Base-by-base conservation (phyloP, 495 filamentous ascomycete genomes). In the Aspergillus saccharolyticus region DNA sequence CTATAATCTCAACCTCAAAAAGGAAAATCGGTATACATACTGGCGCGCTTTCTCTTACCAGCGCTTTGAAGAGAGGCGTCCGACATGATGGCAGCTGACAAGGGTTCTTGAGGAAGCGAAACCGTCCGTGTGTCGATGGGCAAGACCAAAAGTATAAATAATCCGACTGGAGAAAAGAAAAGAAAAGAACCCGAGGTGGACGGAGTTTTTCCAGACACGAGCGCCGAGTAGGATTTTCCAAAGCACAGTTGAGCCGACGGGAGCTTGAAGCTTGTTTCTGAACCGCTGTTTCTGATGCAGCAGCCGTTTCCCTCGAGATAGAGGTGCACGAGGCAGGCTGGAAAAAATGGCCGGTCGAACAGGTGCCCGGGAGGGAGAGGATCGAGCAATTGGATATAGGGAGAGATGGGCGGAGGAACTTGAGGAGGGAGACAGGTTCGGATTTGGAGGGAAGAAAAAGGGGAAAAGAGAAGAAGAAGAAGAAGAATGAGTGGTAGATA, bases 1-100 rank as follows among this genome's bases (percentile, higher is more conserved):
- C 33, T 2, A 15, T 12, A 39, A 12, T 12, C 33, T 15, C 33
- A 8, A 12, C 33, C 33, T 39, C 33, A 12, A 12, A 12, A 39
- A 12, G 10, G 33, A 12, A 39, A 39, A 39, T 15, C 14, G 33
- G 33, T 39, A 39, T 39, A 60, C 52, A 43, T 56, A 70, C 72
- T 67, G 73, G 80, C 79, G 74, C 78, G 67, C 66, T 81, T 81
- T 65, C 74, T 72, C 63, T 77, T 75, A 45, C 74, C 76, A 42
- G 74, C 74, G n/a, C 71, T 67, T 57, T 76, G 71, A 55, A 73
- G 60, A 53, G 57, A 44, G 33, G 33, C 33, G 18, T 73, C 67
- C n/a, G 73, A 74, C 73, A 74, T 74, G 42, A 39, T 39, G 33
- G 14, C 33, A 39, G 33, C 14, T 39, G 33, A 39, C 4, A 39